These are phyloP conservation scores for Neospora caninum DNA, from an alignment of 169 alveolate genomes.

Conservation along the genomic window DNA sequence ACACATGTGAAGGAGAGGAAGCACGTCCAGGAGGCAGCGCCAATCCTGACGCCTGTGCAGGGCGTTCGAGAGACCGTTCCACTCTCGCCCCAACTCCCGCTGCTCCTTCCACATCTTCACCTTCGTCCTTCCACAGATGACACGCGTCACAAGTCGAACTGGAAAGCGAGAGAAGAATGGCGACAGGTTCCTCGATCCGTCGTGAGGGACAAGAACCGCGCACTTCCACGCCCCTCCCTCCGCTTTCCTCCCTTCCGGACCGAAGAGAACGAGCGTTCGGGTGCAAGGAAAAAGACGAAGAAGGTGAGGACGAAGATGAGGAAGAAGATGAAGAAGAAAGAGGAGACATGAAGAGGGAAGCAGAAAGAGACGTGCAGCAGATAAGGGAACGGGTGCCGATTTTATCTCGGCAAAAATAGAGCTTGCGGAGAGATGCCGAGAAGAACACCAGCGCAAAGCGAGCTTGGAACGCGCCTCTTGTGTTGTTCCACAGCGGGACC, in stretches of 20 bases:
- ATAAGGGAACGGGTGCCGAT: neutral
- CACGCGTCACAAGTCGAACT: neutral
- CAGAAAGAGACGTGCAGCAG: neutral
- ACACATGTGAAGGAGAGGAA: neutral
- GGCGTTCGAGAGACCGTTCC: no score
- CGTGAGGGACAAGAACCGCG: no score
- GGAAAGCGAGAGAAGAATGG: neutral
- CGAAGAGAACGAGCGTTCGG: no score
- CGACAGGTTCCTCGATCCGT: no score
- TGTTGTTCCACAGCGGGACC: no score
- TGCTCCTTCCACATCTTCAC: neutral
- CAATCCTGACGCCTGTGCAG: no score
- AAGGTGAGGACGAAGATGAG: neutral
- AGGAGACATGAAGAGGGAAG: neutral
- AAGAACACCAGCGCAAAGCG: neutral
- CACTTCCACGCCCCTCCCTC: no score
- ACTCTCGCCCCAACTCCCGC: neutral
- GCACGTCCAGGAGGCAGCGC: no score
- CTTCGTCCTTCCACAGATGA: neutral
- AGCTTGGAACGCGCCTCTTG: neutral
- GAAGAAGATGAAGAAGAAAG: neutral
- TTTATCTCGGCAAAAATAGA: constrained; percentile 26
- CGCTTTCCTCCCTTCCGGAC: no score
- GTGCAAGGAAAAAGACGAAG: neutral
- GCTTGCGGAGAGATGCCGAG: neutral